These are phyloP conservation scores for Epichloe sylvatica DNA, from an alignment of 2,329 filamentous ascomycete genomes.

Conservation along the genomic window DNA sequence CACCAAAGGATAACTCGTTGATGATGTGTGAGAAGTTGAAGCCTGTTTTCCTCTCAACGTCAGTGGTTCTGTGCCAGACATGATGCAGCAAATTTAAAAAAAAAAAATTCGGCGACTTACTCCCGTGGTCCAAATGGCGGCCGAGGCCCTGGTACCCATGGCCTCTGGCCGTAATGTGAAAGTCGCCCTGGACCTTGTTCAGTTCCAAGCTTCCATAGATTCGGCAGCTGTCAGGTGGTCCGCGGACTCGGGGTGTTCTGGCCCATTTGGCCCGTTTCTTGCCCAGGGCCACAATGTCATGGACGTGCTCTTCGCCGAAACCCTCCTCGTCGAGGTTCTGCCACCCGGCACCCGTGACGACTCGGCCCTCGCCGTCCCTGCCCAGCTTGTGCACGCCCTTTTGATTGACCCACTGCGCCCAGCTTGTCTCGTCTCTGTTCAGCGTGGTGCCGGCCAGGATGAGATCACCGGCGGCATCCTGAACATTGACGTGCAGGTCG, in stretches of 20 bases:
- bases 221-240: conserved; percentile 59
- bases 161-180: conserved; percentile 89
- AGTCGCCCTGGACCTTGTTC: conserved; percentile 96
- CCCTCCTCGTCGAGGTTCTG: conserved; percentile 48
- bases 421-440: conserved; percentile 62
- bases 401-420: conserved; percentile 66
- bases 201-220: conserved; percentile 81
- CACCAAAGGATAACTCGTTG: conserved; percentile 89
- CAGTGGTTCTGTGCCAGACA: background rate
- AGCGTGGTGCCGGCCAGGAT: conserved; percentile 70
- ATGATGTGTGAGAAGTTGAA: conserved; percentile 99
- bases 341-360: conserved; percentile 44
- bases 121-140: conserved; percentile 62
- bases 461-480: conserved; percentile 84
- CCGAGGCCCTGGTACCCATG: conserved; percentile 84
- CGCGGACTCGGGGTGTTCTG: conserved; percentile 59
- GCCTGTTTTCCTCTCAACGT: conserved; percentile 28
- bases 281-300: conserved; percentile 70
- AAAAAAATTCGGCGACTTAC: too few species aligned
- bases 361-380: conserved; percentile 37
- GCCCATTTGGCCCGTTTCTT: conserved; percentile 51
- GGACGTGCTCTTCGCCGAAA: conserved; percentile 69
- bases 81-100: too few species aligned
- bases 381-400: conserved; percentile 51
- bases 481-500: conserved; percentile 90